These are phyloP conservation scores for Trichoderma harzianum DNA, from an alignment of 2,329 filamentous ascomycete species.

Conservation along the genomic window DNA sequence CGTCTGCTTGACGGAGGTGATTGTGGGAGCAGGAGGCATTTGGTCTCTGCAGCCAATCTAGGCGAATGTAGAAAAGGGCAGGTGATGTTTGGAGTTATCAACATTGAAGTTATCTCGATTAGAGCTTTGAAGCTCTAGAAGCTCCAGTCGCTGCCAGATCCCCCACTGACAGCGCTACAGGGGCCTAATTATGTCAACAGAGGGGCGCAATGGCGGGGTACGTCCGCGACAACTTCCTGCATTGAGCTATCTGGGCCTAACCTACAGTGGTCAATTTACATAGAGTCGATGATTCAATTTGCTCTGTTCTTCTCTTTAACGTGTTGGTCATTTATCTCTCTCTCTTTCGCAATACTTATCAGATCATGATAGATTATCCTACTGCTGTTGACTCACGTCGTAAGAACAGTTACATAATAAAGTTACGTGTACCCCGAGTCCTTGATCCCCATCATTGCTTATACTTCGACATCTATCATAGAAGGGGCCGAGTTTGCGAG, in stretches of 20 bases:
- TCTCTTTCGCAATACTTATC: too few relatives aligned
- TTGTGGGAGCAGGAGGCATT: conserved; percentile 43
- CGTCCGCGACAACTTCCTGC: neutral
- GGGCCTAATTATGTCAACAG: neutral
- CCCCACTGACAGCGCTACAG: neutral
- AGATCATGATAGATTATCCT: too few relatives aligned
- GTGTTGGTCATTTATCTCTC: too few relatives aligned
- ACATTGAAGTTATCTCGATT: neutral
- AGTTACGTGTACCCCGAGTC: too few relatives aligned
- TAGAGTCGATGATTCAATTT: too few relatives aligned
- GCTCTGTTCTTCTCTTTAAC: too few relatives aligned
- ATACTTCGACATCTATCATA: neutral
- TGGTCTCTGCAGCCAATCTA: neutral
- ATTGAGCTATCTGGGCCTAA: neutral
- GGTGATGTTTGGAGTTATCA: neutral
- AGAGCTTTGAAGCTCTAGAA: neutral
- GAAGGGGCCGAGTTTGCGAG: neutral
- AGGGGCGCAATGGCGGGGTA: neutral
- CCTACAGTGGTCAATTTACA: neutral
- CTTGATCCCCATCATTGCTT: too few relatives aligned
- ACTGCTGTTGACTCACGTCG: too few relatives aligned
- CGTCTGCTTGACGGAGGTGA: conserved; percentile 59
- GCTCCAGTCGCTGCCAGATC: neutral
- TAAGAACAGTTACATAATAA: too few relatives aligned
- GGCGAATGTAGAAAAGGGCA: neutral